Evolutionary conservation across 2,329 filamentous ascomycete species (phyloP).

Genomic region (Pseudocercospora macadamiae): DNA sequence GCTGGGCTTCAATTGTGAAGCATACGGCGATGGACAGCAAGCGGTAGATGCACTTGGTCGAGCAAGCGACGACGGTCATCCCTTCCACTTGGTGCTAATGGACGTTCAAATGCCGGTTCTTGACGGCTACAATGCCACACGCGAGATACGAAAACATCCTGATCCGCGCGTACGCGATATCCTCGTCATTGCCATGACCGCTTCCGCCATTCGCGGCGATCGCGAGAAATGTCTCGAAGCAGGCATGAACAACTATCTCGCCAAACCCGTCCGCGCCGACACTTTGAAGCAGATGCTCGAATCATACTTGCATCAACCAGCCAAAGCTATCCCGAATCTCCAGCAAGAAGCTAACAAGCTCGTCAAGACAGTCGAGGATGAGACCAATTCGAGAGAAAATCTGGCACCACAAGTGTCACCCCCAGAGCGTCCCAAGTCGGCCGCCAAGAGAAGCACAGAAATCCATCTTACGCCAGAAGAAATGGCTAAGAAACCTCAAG

Average conservation of each 20-base stretch:
- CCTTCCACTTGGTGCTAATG: slow-evolving; percentile 92
- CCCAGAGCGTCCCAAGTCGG: slow-evolving; percentile 25
- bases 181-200: slow-evolving; percentile 97
- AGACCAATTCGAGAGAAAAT: slow-evolving; percentile 2
- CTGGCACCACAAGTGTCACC: background rate
- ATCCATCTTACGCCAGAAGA: slow-evolving; percentile 34
- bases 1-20: slow-evolving; percentile 83
- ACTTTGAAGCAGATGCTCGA: slow-evolving; percentile 83
- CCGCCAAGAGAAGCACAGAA: slow-evolving; percentile 26
- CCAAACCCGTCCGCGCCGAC: slow-evolving; percentile 89
- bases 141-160: slow-evolving; percentile 74
- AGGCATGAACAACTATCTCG: slow-evolving; percentile 97
- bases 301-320: slow-evolving; percentile 60
- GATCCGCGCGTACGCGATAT: slow-evolving; percentile 77
- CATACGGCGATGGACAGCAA: slow-evolving; percentile 86
- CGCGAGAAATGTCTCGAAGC: slow-evolving; percentile 93
- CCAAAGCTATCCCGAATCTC: slow-evolving; percentile 48
- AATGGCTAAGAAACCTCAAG: slow-evolving; percentile 29
- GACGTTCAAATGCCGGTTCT: slow-evolving; percentile 95
- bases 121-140: slow-evolving; percentile 90
- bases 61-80: slow-evolving; percentile 69
- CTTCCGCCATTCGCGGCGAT: slow-evolving; percentile 90
- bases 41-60: slow-evolving; percentile 82
- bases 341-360: slow-evolving; percentile 51
- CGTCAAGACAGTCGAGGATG: slow-evolving; percentile 38